A percentile compares a stretch with the other conserved stretches of the same genome.
Conservation (phyloP, 2,329 filamentous ascomycete genomes). For the Pseudocercospora pini-densiflorae region DNA sequence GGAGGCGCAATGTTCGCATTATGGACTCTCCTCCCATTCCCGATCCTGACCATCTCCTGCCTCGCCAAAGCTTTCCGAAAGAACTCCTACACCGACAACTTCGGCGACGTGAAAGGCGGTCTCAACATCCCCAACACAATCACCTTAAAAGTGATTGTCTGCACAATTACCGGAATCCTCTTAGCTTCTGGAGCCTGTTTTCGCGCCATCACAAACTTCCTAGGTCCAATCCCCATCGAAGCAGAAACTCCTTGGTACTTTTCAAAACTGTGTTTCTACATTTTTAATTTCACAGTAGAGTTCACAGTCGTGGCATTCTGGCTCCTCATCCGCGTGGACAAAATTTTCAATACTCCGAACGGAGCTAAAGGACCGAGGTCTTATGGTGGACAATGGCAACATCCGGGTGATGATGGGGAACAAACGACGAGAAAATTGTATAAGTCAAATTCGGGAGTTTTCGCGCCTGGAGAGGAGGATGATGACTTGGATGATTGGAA, state of each 20-base stretch:
- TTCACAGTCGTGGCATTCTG: conserved; percentile 71
- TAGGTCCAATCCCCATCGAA: conserved; percentile 39
- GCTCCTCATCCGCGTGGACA: conserved; percentile 70
- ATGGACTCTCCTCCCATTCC: conserved; percentile 69
- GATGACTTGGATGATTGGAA: background rate
- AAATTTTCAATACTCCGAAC: conserved; percentile 75
- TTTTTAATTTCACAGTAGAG: conserved; percentile 78
- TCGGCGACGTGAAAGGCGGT: conserved; percentile 54
- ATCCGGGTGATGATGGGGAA: background rate
- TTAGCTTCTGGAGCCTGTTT: conserved; percentile 73
- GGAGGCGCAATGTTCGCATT: conserved; percentile 65
- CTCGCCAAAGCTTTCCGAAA: conserved; percentile 45
- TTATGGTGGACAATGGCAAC: conserved; percentile 23
- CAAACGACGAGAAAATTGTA: background rate
- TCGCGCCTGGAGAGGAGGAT: background rate
- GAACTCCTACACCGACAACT: conserved; percentile 55
- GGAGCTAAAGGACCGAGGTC: conserved; percentile 61
- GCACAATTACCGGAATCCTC: conserved; percentile 63
- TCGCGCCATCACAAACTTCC: conserved; percentile 64
- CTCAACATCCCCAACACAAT: conserved; percentile 49
- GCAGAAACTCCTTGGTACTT: conserved; percentile 70
- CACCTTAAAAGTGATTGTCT: conserved; percentile 67
- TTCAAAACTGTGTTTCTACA: conserved; percentile 74
- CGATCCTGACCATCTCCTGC: conserved; percentile 56
- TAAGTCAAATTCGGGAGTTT: background rate